Conservation (phyloP, 768 basidiomycete genomes). For the Pulveroboletus sp. region DNA sequence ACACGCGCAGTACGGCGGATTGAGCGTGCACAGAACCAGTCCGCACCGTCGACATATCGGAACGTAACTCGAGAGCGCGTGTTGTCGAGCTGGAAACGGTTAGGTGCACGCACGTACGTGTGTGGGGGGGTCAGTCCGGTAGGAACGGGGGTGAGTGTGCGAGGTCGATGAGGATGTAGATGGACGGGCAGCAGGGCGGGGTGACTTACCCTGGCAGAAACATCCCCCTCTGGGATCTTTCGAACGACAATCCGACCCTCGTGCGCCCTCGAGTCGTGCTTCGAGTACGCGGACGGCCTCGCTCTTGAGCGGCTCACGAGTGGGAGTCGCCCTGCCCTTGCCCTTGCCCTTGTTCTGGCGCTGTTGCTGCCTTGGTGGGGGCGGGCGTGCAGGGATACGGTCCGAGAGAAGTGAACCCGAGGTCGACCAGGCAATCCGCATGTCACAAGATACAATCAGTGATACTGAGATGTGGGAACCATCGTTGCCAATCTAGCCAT, state of each 20-base stretch:
- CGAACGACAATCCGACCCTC: conserved; percentile 28
- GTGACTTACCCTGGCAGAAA: conserved; percentile 57
- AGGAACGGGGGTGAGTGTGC: no score
- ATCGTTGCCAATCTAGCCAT: no score
- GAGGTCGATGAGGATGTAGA: not conserved
- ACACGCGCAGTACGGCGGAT: conserved; percentile 50
- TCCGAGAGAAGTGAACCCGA: conserved; percentile 53
- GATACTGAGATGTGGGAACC: no score
- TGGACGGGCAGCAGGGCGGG: not conserved
- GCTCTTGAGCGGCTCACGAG: conserved; percentile 40
- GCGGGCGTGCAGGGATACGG: conserved; percentile 37
- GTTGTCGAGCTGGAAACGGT: conserved; percentile 44
- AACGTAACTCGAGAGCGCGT: conserved; percentile 52
- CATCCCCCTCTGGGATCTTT: conserved; percentile 63
- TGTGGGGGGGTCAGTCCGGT: no score
- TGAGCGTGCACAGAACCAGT: conserved; percentile 56
- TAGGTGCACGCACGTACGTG: no score
- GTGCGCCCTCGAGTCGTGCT: conserved; percentile 38
- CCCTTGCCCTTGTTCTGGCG: conserved; percentile 27
- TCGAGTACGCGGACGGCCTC: conserved; percentile 46
- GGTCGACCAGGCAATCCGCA: conserved; percentile 24
- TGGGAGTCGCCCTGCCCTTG: conserved; percentile 37
- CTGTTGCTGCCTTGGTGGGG: conserved; percentile 12
- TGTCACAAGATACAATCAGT: not conserved
- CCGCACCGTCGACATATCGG: conserved; percentile 56